Base-by-base conservation (phyloP, 140 eudicot genomes). In the Oenanthe javanica region DNA sequence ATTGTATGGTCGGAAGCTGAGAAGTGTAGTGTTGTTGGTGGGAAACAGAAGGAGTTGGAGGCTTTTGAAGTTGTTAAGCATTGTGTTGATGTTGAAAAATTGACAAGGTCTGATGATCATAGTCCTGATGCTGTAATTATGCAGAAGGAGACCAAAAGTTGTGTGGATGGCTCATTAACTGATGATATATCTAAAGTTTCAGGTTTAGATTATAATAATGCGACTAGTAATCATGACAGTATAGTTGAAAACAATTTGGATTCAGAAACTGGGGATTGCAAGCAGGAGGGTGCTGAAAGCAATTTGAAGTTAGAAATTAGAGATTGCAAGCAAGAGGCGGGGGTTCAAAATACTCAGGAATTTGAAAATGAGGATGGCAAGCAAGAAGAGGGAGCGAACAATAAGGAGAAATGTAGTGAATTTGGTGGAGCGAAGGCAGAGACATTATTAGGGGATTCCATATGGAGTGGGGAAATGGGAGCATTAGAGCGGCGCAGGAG, bases 401-500 rank as follows among this genome's bases (percentile, higher is more conserved):
- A 66, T 71, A 63, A 50, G 38, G 79, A 40, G 48, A 81, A 82
- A 36, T 27, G 14, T 25, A 76, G 64, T 51, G 90, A 81, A 54
- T 48, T 27, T 50, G 78, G 77, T 36, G 84, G 79, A 79, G 31
- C 47, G 52, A 78, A 79, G 80, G 85, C 54, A 75, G 80, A 85
- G 75, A 76, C 77, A 54, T 81, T 48, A 70, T 9, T 21, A 81
- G 40, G 81, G 25, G 90, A 76, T 61, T 79, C 75, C 47, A 23
- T 77, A 23, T 42, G 57, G 63, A 84, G 88, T 82, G 90, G 80
- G 72, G 87, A 92, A 86, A 82, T 77, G 87, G 92, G 86, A 80
- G 88, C 91, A 14, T 51, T 88, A 67, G 88, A 89, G 79, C 80
- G 87, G 79, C 85, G 48, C 57, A 86, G 82, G 89, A 87, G 88